phyloP scores from a whole-genome alignment of 805 yeast species.

The Saturnispora besseyi region DNA sequence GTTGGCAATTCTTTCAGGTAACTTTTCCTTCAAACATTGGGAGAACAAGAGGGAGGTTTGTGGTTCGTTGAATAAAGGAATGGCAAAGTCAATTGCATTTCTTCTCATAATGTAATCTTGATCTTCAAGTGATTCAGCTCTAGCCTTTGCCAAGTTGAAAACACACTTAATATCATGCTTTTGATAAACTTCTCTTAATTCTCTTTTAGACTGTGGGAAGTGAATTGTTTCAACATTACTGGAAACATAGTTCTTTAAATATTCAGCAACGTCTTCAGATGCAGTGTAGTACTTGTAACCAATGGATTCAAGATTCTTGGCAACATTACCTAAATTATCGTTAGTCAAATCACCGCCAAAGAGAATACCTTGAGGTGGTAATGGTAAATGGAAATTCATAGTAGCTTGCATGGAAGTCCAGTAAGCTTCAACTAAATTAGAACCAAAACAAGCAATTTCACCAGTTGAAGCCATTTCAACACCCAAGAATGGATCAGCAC shows the following conservation, averaged over 20 bases:
- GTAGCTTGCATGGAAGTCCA: constrained; percentile 97
- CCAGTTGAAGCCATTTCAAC: constrained; percentile 99
- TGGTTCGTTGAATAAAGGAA: constrained; percentile 95
- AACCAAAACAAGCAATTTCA: constrained; percentile 96
- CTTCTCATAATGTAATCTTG: constrained; percentile 97
- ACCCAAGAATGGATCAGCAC: constrained; percentile 98
- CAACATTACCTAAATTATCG: constrained; percentile 65
- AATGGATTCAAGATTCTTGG: constrained; percentile 53
- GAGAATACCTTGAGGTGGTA: constrained; percentile 80
- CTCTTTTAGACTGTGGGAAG: constrained; percentile 88
- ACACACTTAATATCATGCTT: constrained; percentile 77
- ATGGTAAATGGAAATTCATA: constrained; percentile 92
- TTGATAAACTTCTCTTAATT: constrained; percentile 87
- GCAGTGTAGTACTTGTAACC: constrained; percentile 83
- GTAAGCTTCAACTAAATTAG: constrained; percentile 78
- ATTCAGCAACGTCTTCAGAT: constrained; percentile 58
- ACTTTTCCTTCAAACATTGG: constrained; percentile 67
- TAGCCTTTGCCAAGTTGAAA: constrained; percentile 80
- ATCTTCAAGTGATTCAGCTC: constrained; percentile 79
- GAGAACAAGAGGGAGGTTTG: constrained; percentile 86
- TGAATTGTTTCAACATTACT: constrained; percentile 56
- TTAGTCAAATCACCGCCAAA: constrained; percentile 89
- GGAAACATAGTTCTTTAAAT: constrained; percentile 46
- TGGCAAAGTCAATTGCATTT: constrained; percentile 96
- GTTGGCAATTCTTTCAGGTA: constrained; percentile 43